These are phyloP conservation scores for Chrysoporthe puriensis DNA, from an alignment of 2,329 filamentous ascomycete genomes.

Conservation along the genomic window DNA sequence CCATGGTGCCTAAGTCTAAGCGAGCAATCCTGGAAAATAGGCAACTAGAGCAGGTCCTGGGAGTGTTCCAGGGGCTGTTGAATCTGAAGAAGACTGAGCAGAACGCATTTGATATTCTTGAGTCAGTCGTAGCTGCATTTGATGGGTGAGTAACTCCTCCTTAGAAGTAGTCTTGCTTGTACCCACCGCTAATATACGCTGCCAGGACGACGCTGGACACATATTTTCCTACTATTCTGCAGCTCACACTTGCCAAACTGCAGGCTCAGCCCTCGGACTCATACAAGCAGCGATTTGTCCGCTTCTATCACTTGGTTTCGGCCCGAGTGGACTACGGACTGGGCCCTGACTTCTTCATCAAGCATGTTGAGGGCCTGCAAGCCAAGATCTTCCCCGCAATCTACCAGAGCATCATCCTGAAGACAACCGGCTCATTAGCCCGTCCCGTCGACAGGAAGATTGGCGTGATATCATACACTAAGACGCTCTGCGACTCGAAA, in stretches of 20 bases:
- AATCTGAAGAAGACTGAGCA: slow-evolving; percentile 81
- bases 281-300: slow-evolving; percentile 84
- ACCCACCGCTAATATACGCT: slow-evolving; percentile 10
- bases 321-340: slow-evolving; percentile 78
- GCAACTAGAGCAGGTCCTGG: slow-evolving; percentile 85
- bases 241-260: slow-evolving; percentile 78
- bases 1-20: slow-evolving; percentile 79
- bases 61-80: slow-evolving; percentile 92
- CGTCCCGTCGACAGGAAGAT: slow-evolving; percentile 90
- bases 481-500: slow-evolving; percentile 83
- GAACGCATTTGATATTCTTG: slow-evolving; percentile 87
- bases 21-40: slow-evolving; percentile 75
- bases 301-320: slow-evolving; percentile 92
- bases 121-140: slow-evolving; percentile 75
- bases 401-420: slow-evolving; percentile 85
- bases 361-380: slow-evolving; percentile 81
- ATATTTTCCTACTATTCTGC: slow-evolving; percentile 80
- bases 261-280: slow-evolving; percentile 72
- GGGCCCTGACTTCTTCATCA: slow-evolving; percentile 90
- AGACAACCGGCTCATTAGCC: slow-evolving; percentile 84
- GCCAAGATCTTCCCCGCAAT: slow-evolving; percentile 78
- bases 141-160: slow-evolving; percentile 60
- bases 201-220: slow-evolving; percentile 65
- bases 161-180: neutral
- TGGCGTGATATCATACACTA: slow-evolving; percentile 90